Percentiles rank a stretch among this genome's conserved stretches.
Conservation (phyloP, 2,329 filamentous ascomycete genomes). For the Pestalotiopsis fici region DNA sequence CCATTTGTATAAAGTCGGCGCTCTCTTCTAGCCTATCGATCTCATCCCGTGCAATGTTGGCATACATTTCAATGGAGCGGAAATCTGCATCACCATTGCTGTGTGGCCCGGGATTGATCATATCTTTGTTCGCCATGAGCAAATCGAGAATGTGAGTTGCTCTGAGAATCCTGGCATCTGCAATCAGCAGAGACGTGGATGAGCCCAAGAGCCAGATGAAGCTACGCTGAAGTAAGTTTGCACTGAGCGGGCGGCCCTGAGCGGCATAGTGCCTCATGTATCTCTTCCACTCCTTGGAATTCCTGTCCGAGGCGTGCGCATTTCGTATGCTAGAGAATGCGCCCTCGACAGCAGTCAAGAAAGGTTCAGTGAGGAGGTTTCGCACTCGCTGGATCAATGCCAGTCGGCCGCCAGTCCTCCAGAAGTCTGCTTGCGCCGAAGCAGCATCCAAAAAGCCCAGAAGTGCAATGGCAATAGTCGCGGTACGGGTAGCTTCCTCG, state of each 20-base stretch:
- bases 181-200: constrained; percentile 72
- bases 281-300: constrained; percentile 83
- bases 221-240: constrained; percentile 86
- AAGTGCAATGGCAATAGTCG: constrained; percentile 81
- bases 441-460: constrained; percentile 87
- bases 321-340: constrained; percentile 90
- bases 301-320: constrained; percentile 63
- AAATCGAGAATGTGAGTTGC: constrained; percentile 71
- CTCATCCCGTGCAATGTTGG: constrained; percentile 76
- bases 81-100: constrained; percentile 52
- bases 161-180: constrained; percentile 59
- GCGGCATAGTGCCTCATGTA: constrained; percentile 82
- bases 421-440: constrained; percentile 77
- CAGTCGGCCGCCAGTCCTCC: constrained; percentile 74
- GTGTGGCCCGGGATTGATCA: constrained; percentile 42
- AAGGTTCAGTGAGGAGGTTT: constrained; percentile 77
- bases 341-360: constrained; percentile 84
- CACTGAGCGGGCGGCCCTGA: constrained; percentile 78
- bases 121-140: constrained; percentile 61
- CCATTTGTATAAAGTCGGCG: constrained; percentile 85
- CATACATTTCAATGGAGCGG: constrained; percentile 62
- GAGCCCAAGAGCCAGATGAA: constrained; percentile 85
- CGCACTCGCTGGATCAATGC: constrained; percentile 72
- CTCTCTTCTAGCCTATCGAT: constrained; percentile 86
- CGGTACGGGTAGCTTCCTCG: constrained; percentile 68